Evolutionary conservation across 176 grass and related monocot species (phyloP), one percentile per base, ranked within the genome.

Genomic region (Canna indica): DNA sequence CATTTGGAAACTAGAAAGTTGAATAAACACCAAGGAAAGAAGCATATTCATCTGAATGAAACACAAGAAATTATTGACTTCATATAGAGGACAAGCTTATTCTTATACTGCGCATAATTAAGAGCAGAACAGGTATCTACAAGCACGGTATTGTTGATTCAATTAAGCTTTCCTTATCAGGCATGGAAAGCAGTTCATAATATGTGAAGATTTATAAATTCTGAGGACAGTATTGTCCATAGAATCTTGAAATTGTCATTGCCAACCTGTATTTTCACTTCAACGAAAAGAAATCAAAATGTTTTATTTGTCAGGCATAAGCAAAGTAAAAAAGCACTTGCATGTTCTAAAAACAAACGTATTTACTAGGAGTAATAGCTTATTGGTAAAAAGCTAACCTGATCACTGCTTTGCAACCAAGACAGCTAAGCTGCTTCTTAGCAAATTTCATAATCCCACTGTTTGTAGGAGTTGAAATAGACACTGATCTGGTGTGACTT

Each of bases 391-490:
- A 28, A 70, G 39, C 13, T 77, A 45, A 89, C 93, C 88, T 90
- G 79, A 96, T 96, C 67, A 96, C 81, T 83, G 88, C 88, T 85
- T 96, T 96, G 79, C 93, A 96, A 59, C 93, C 93, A 47, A 96
- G 88, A 52, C 93, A 96, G 61, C 83, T 96, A 42, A 91, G 78
- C 81, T 96, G 86, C 76, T 85, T 96, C 71, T 91, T 91, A 31
- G 88, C 93, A 85, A 91, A 96, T 69, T 90, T 96, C 93, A 96
- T 96, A 79, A 96, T 91, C 24, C 93, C 93, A 44, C 93, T 90
- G 58, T 97, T 97, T 75, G 88, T 90, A 81, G 93, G 93, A 75
- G 93, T 97, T 61, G 93, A 97, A 77, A 92, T 97, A 5, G 88
- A 97, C 22, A 97, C 86, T 34, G 93, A 61, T 87, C 88, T 91